Evolutionary conservation across 257 asterid genomes (phyloP).

Genomic region (Hygrophila difformis): DNA sequence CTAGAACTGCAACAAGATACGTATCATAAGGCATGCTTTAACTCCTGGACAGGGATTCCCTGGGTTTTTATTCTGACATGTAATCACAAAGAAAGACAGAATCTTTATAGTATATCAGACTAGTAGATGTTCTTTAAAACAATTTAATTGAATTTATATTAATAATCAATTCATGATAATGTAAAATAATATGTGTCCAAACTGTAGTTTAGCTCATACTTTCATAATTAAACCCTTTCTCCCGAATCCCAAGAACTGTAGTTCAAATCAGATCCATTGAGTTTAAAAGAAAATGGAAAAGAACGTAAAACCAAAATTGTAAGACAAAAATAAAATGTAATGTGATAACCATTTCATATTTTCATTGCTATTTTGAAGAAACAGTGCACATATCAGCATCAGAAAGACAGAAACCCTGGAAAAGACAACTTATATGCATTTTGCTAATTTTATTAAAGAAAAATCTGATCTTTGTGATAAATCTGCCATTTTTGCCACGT

Average conservation of each 20-base stretch:
- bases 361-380: slow-evolving; percentile 27
- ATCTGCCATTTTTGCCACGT: slow-evolving; percentile 32
- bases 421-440: slow-evolving; percentile 22
- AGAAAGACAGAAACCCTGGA: slow-evolving; percentile 26
- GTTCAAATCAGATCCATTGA: slow-evolving; percentile 27
- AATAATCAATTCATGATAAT: not conserved
- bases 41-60: slow-evolving; percentile 37
- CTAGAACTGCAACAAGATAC: slow-evolving; percentile 27
- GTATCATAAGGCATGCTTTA: slow-evolving; percentile 14
- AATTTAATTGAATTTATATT: no score
- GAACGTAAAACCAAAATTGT: no score
- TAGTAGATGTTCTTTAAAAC: no score
- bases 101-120: slow-evolving; percentile 62
- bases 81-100: slow-evolving; percentile 27
- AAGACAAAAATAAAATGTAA: slow-evolving; percentile 9
- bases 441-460: slow-evolving; percentile 12
- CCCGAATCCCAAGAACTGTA: slow-evolving; percentile 50
- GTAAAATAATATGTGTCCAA: slow-evolving; percentile 13
- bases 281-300: no score
- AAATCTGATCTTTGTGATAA: slow-evolving; percentile 23
- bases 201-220: slow-evolving; percentile 31
- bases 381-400: slow-evolving; percentile 36
- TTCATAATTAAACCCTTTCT: slow-evolving; percentile 40
- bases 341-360: slow-evolving; percentile 7
- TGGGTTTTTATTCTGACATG: slow-evolving; percentile 42